These are phyloP conservation scores for Candida schatavii DNA, from an alignment of 805 yeast genomes.

Conservation along the genomic window DNA sequence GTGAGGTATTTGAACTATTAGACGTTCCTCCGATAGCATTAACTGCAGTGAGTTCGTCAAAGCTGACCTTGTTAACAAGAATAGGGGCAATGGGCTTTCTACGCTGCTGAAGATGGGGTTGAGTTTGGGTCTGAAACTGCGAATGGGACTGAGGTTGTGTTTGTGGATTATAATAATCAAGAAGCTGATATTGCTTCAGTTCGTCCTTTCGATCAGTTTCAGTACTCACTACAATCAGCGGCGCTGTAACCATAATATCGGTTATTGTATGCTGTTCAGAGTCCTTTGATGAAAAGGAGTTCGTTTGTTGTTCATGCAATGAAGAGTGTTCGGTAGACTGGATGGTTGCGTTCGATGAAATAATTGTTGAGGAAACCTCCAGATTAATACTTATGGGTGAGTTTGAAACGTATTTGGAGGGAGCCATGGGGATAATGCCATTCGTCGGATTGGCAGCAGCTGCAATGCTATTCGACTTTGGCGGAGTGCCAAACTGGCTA, in stretches of 20 bases:
- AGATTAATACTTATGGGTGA: conserved; percentile 29
- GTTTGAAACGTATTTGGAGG: conserved; percentile 10
- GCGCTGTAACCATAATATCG: conserved; percentile 9
- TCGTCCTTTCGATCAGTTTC: conserved; percentile 9
- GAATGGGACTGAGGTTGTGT: too few species aligned
- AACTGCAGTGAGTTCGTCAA: background rate
- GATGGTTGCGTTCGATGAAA: conserved; percentile 25
- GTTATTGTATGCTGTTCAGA: conserved; percentile 4
- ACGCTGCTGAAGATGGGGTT: background rate
- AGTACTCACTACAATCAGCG: conserved; percentile 18
- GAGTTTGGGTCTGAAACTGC: too few species aligned
- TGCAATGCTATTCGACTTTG: background rate
- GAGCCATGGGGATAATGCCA: background rate
- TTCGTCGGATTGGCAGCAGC: background rate
- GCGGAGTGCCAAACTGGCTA: background rate
- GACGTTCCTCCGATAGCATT: background rate
- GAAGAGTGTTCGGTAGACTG: conserved; percentile 31
- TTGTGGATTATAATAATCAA: background rate
- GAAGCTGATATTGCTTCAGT: background rate
- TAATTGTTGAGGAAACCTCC: conserved; percentile 25
- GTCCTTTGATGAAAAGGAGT: conserved; percentile 2
- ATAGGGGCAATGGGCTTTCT: background rate
- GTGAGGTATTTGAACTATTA: background rate
- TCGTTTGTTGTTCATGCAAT: conserved; percentile 7
- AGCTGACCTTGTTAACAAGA: background rate